These are phyloP conservation scores for Tricholoma furcatifolium DNA, from an alignment of 768 basidiomycete genomes.

Conservation along the genomic window DNA sequence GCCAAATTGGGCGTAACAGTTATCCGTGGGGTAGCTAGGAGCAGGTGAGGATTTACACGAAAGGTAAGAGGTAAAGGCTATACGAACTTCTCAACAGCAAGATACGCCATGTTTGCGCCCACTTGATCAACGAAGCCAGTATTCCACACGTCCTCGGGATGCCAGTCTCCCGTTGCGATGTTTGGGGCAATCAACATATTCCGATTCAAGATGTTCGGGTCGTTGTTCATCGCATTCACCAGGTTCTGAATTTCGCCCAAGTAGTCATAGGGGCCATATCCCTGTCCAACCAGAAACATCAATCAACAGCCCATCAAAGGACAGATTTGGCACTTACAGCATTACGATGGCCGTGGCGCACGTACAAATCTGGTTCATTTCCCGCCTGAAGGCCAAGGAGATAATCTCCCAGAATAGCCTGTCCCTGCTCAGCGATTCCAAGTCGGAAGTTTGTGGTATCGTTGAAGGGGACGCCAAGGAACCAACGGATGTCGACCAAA, in stretches of 20 bases:
- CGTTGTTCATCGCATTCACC: slow-evolving; percentile 40
- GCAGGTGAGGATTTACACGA: neutral
- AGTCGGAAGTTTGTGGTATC: slow-evolving; percentile 53
- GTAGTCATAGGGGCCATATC: slow-evolving; percentile 43
- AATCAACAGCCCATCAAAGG: neutral
- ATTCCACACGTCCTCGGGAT: slow-evolving; percentile 47
- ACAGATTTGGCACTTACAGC: neutral
- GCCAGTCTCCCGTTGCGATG: slow-evolving; percentile 48
- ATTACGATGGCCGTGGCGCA: slow-evolving; percentile 37
- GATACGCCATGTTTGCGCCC: slow-evolving; percentile 31
- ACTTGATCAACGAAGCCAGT: slow-evolving; percentile 48
- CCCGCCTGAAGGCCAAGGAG: slow-evolving; percentile 71
- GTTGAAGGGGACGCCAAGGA: slow-evolving; percentile 56
- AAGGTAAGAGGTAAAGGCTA: neutral
- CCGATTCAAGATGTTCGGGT: slow-evolving; percentile 28
- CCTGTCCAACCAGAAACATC: neutral
- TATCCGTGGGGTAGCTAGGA: slow-evolving; percentile 55
- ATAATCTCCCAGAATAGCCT: slow-evolving; percentile 63
- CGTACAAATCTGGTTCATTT: slow-evolving; percentile 65
- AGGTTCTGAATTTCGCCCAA: slow-evolving; percentile 51
- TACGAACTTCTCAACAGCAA: neutral
- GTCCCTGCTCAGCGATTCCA: slow-evolving; percentile 56
- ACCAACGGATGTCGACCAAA: slow-evolving; percentile 68
- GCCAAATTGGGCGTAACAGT: slow-evolving; percentile 51
- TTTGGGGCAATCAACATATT: slow-evolving; percentile 58